phyloP scores from a whole-genome alignment of 192 early-diverging fungal genomes.

The Spinellus fusiger region DNA sequence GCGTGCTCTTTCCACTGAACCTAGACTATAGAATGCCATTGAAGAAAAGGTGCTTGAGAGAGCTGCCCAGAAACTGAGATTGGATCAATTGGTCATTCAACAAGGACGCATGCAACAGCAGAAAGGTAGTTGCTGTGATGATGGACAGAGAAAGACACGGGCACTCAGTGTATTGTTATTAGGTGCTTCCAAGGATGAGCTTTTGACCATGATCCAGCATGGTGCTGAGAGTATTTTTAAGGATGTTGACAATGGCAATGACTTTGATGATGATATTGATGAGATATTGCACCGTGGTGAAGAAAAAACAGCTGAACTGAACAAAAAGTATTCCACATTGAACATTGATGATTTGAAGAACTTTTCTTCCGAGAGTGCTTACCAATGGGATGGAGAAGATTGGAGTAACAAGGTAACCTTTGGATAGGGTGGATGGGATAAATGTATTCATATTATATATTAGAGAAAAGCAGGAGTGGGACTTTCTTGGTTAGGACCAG shows the following conservation, averaged over 20 bases:
- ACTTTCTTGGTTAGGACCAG: constrained; percentile 88
- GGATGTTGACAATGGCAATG: constrained; percentile 38
- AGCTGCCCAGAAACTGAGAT: constrained; percentile 92
- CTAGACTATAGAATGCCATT: constrained; percentile 82
- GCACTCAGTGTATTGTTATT: background rate
- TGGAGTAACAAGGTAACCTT: constrained; percentile 66
- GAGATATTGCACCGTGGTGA: constrained; percentile 74
- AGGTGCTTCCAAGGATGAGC: constrained; percentile 72
- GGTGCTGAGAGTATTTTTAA: constrained; percentile 86
- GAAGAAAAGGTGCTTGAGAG: constrained; percentile 97
- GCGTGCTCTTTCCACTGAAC: no score
- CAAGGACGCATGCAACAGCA: constrained; percentile 79
- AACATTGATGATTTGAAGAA: constrained; percentile 92
- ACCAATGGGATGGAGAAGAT: constrained; percentile 96
- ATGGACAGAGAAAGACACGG: background rate
- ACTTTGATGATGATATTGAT: constrained; percentile 77
- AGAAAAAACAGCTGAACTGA: constrained; percentile 83
- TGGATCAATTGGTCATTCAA: constrained; percentile 99
- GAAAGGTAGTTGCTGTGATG: constrained; percentile 43
- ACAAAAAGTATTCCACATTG: constrained; percentile 82
- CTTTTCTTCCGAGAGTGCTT: constrained; percentile 78
- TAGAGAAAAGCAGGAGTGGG: constrained; percentile 49
- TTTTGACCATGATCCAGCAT: constrained; percentile 95
- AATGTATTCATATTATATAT: background rate
- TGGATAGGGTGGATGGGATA: background rate